Base-by-base conservation (phyloP, 1,139 yeast genomes). In the Tardiomyces digboiensis region DNA sequence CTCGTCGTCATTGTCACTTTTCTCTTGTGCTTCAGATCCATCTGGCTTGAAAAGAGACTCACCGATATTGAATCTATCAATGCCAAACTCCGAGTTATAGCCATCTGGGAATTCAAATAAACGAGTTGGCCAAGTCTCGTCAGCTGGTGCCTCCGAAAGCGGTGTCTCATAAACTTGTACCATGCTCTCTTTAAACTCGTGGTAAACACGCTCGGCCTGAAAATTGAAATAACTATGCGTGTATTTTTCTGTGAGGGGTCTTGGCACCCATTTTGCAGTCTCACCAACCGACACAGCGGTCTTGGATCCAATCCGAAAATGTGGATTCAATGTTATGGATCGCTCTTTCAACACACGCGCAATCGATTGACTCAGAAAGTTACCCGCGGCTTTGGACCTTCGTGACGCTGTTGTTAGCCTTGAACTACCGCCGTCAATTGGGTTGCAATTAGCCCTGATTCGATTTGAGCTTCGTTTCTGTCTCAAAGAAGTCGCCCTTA, bases 21-120 rank as follows among this genome's bases (percentile, higher is more conserved):
- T 59, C 26, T 21, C 42, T 20, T 29, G 42, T 19, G 39, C 42
- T 5, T 42, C 42, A n/a, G 45, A 26, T n/a, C 40, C 46, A 21
- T 44, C 42, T 7, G 57, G 68, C 53, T 74, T 76, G 60, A 91
- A 87, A 45, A 91, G 60, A 10, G 86, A 70, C 57, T 91, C 96
- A 1, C 86, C 85, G 48, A 86, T 64, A 43, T 71, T 71, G 55
- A 71, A 82, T 50, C 97, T 68, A 48, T 85, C 93, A 7, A 75
- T 65, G 8, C 71, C 73, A 50, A 78, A 72, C 39, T 73, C 73
- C 18, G 74, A 57, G 38, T 68, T 69, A 46, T 72, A 72, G 1
- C 83, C 85, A 56, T 85, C 82, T 13, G 97, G 96, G 38, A 89
- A 71, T 65, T 91, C 98, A 60, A 84, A 86, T 29, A 74, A 62